Conservation (phyloP, 2,329 filamentous ascomycete species). For the Fusarium stilboides region DNA sequence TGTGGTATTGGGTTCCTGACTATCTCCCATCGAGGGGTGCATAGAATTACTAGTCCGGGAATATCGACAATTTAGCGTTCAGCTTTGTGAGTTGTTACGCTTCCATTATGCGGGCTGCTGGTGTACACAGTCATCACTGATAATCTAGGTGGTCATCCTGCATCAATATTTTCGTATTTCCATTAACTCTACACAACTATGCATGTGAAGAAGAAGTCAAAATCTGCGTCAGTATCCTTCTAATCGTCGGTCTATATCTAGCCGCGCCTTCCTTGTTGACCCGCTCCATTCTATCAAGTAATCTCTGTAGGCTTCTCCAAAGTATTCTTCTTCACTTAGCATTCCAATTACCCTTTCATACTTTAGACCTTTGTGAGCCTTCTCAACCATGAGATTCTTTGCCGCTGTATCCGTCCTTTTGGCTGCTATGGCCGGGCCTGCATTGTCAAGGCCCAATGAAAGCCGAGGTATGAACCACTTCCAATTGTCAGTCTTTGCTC, state of each 20-base stretch:
- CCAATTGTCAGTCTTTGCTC: neutral
- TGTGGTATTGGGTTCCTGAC: neutral
- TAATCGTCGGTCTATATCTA: neutral
- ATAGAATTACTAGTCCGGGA: no score
- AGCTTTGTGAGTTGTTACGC: neutral
- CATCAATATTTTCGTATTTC: neutral
- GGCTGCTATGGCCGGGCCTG: neutral
- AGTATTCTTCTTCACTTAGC: neutral
- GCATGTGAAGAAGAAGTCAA: neutral
- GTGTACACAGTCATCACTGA: neutral
- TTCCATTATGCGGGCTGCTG: neutral
- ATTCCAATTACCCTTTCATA: no score
- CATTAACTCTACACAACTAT: neutral
- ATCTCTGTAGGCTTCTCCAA: neutral
- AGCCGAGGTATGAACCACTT: neutral
- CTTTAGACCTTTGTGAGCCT: no score
- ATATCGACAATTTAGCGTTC: neutral
- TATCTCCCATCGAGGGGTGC: neutral
- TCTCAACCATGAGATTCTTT: neutral
- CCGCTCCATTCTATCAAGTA: neutral
- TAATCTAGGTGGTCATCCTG: neutral
- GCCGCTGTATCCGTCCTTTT: neutral
- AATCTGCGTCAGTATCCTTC: neutral
- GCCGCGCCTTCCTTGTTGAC: neutral
- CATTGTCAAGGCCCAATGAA: conserved; percentile 1